phyloP scores from a whole-genome alignment of 352 stramenopile species.

The Phytophthora pini region DNA sequence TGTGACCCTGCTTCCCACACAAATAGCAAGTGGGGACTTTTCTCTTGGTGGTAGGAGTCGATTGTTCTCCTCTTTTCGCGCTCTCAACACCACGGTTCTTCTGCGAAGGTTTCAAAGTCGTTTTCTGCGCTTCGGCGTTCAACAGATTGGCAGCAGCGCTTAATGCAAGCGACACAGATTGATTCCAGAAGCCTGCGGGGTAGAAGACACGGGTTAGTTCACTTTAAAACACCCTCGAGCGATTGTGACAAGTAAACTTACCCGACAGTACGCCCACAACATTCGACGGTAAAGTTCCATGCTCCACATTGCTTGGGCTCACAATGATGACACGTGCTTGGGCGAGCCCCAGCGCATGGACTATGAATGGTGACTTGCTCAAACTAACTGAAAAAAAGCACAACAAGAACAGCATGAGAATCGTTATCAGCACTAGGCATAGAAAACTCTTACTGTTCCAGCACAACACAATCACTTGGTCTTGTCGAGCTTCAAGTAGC shows the following conservation, averaged over 20 bases:
- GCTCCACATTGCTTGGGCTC: conserved; percentile 33
- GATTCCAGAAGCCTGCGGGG: conserved; percentile 28
- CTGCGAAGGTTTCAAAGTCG: not conserved
- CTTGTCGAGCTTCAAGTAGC: conserved; percentile 19
- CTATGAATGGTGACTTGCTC: conserved; percentile 31
- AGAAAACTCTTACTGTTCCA: conserved; percentile 32
- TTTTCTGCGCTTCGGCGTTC: not conserved
- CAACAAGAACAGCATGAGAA: conserved; percentile 3
- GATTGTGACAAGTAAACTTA: not conserved
- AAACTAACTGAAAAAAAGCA: conserved; percentile 27
- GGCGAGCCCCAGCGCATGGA: conserved; percentile 32
- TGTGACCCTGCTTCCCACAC: conserved; percentile 24
- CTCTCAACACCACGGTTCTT: not conserved
- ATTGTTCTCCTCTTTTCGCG: not conserved
- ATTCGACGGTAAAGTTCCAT: conserved; percentile 38
- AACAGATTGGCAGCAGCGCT: conserved; percentile 15
- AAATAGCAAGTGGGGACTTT: conserved; percentile 17
- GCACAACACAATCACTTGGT: conserved; percentile 44
- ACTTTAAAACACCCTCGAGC: too few relatives aligned
- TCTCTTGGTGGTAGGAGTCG: conserved; percentile 7
- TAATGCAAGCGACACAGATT: conserved; percentile 36
- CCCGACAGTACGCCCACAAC: conserved; percentile 38
- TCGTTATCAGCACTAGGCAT: not conserved
- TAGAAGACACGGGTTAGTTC: too few relatives aligned
- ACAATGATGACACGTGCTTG: conserved; percentile 34